These are phyloP conservation scores for Penicillium sclerotiorum DNA, from an alignment of 2,329 filamentous ascomycete species.

Conservation along the genomic window DNA sequence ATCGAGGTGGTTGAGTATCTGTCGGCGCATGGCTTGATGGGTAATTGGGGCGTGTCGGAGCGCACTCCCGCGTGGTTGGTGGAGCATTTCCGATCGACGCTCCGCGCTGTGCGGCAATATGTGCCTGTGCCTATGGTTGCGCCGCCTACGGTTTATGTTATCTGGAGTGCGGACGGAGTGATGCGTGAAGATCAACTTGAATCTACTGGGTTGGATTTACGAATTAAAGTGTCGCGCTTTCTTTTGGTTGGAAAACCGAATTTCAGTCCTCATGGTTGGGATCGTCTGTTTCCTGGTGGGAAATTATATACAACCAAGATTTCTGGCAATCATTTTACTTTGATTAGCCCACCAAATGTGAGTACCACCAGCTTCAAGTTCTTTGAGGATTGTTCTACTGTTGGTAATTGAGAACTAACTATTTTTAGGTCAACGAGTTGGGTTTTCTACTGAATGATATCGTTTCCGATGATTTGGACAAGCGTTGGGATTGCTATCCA, in stretches of 20 bases:
- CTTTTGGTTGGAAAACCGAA: neutral
- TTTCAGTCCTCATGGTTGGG: constrained; percentile 1
- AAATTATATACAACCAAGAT: neutral
- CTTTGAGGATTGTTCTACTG: neutral
- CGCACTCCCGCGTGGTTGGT: neutral
- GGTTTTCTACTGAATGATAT: neutral
- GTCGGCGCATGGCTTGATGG: neutral
- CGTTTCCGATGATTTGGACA: neutral
- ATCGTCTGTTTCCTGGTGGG: neutral
- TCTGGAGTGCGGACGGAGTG: neutral
- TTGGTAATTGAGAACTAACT: neutral
- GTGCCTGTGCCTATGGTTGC: neutral
- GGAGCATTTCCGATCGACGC: neutral
- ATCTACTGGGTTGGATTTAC: neutral
- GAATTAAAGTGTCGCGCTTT: neutral
- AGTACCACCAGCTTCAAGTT: neutral
- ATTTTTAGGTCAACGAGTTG: neutral
- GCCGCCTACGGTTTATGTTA: neutral
- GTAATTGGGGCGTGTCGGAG: neutral
- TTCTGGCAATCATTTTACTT: constrained; percentile 1
- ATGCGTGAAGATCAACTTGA: neutral
- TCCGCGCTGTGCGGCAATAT: neutral
- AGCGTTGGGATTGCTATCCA: neutral
- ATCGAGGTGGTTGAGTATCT: constrained; percentile 1
- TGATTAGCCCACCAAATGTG: neutral